phyloP scores from a whole-genome alignment of 495 filamentous ascomycete genomes.

The Penicillium ochrochloron region DNA sequence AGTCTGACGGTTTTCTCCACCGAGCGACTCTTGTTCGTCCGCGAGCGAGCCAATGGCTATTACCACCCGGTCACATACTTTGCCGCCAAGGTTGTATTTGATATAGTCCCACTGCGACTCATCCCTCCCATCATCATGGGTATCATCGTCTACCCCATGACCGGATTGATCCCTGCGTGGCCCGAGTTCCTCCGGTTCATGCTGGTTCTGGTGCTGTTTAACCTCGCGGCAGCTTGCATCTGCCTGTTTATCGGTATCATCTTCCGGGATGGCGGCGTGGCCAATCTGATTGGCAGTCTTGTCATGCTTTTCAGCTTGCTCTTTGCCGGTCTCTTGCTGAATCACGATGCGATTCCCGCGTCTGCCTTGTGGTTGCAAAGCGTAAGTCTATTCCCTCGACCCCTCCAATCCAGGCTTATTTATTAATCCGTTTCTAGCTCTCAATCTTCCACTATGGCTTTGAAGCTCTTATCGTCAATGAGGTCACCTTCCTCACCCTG shows the following conservation, averaged over 20 bases:
- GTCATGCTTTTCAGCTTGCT: conserved; percentile 98
- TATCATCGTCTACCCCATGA: conserved; percentile 98
- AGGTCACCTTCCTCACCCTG: conserved; percentile 88
- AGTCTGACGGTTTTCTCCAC: conserved; percentile 91
- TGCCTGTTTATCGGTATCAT: conserved; percentile 97
- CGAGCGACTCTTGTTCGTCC: conserved; percentile 88
- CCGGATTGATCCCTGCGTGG: conserved; percentile 83
- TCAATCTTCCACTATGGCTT: conserved; percentile 99
- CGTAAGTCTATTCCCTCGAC: conserved; percentile 47
- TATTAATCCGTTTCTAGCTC: conserved; percentile 51
- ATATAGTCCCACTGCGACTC: conserved; percentile 90
- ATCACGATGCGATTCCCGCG: conserved; percentile 88
- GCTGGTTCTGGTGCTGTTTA: conserved; percentile 91
- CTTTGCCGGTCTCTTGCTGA: conserved; percentile 90
- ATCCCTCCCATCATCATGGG: conserved; percentile 97
- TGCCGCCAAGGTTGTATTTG: conserved; percentile 88
- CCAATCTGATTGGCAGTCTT: conserved; percentile 91
- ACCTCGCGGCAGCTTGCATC: conserved; percentile 88
- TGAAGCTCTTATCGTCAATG: conserved; percentile 95
- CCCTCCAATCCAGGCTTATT: not conserved
- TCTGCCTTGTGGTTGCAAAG: conserved; percentile 84
- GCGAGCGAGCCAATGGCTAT: conserved; percentile 96
- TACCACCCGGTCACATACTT: conserved; percentile 99
- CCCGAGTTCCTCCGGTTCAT: conserved; percentile 90
- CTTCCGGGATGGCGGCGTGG: conserved; percentile 88